These are phyloP conservation scores for Saccharomycopsis synnaedendra DNA, from an alignment of 805 yeast genomes.

Conservation along the genomic window DNA sequence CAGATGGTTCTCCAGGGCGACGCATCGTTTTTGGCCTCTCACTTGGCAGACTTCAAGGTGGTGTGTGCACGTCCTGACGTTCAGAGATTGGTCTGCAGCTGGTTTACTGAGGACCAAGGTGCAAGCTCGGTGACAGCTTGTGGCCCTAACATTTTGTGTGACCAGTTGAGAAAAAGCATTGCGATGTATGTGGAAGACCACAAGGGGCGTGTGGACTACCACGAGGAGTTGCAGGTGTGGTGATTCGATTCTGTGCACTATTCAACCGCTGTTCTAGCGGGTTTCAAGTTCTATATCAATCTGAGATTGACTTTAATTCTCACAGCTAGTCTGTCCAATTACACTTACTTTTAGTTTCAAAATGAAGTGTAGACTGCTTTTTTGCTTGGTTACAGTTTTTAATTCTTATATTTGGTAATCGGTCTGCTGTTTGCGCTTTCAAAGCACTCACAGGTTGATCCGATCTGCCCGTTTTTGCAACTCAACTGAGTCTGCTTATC, in stretches of 20 bases:
- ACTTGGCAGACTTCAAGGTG: constrained; percentile 22
- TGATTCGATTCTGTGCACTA: constrained; percentile 18
- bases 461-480: too few relatives aligned
- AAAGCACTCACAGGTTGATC: too few relatives aligned
- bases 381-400: too few relatives aligned
- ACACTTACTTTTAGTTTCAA: too few relatives aligned
- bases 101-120: constrained; percentile 29
- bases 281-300: too few relatives aligned
- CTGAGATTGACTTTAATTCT: too few relatives aligned
- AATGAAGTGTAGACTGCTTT: too few relatives aligned
- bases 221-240: constrained; percentile 72
- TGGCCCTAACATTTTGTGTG: constrained; percentile 53
- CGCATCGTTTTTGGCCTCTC: background rate
- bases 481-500: too few relatives aligned
- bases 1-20: background rate
- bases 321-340: too few relatives aligned
- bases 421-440: too few relatives aligned
- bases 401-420: too few relatives aligned
- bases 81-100: constrained; percentile 26
- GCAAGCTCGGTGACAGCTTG: constrained; percentile 47
- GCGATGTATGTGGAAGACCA: constrained; percentile 29
- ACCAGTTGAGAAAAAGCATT: constrained; percentile 38
- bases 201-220: constrained; percentile 49
- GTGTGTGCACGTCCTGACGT: constrained; percentile 38
- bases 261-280: too few relatives aligned